These are phyloP conservation scores for Pseudogymnoascus sp. DNA, from an alignment of 2,329 filamentous ascomycete genomes.

Conservation along the genomic window DNA sequence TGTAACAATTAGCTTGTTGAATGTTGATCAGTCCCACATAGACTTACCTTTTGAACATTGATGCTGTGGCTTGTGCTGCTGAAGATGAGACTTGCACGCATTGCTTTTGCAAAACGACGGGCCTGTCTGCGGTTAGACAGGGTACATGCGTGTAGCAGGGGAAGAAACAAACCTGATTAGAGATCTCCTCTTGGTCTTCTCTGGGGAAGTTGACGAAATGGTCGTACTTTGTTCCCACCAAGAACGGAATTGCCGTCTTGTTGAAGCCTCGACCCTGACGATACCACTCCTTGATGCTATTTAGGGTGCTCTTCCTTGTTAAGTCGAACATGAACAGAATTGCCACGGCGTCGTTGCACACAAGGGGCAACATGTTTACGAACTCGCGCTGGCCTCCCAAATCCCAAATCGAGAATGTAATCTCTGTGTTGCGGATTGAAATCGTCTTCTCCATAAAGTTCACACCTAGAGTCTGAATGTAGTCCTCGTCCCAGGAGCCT, in stretches of 20 bases:
- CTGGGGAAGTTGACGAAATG: conserved; percentile 98
- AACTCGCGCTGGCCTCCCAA: conserved; percentile 96
- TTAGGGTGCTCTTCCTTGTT: conserved; percentile 93
- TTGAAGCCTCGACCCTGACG: conserved; percentile 96
- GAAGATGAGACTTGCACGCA: conserved; percentile 96
- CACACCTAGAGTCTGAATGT: conserved; percentile 96
- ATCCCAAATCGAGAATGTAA: conserved; percentile 99
- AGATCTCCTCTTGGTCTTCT: conserved; percentile 98
- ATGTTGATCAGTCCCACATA: not conserved
- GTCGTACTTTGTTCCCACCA: conserved; percentile 97
- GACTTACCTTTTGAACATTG: conserved; percentile 89
- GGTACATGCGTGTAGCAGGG: not conserved
- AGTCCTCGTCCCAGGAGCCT: conserved; percentile 98
- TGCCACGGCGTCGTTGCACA: conserved; percentile 97
- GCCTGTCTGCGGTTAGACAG: conserved; percentile 49
- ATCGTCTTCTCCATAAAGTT: conserved; percentile 99
- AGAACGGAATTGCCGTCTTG: conserved; percentile 97
- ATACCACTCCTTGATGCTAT: conserved; percentile 99
- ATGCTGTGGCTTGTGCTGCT: conserved; percentile 99
- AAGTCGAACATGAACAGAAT: conserved; percentile 99
- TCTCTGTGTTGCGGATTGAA: conserved; percentile 97
- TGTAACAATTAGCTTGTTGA: conserved; percentile 31
- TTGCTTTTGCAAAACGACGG: conserved; percentile 91
- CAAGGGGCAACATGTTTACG: conserved; percentile 98
- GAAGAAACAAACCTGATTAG: conserved; percentile 62